A percentile compares a stretch with the other conserved stretches of the same genome.
phyloP scores from a whole-genome alignment of 176 grass and related monocot species.

The Aegilops bicornis region DNA sequence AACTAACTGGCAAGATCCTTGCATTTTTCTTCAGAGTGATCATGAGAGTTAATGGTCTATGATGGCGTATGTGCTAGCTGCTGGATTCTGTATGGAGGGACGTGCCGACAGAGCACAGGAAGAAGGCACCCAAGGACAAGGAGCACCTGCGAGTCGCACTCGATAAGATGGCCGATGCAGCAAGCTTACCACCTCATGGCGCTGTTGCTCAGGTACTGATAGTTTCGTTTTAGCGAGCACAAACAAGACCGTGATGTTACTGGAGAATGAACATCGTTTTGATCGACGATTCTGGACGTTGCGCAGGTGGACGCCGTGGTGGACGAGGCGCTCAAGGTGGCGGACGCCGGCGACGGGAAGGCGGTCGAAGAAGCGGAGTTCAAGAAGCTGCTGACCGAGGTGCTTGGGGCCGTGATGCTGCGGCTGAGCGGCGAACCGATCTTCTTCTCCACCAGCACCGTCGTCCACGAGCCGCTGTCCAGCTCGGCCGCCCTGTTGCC shows the following conservation, averaged over 20 bases:
- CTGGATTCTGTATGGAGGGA: constrained; percentile 67
- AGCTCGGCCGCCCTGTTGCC: constrained; percentile 31
- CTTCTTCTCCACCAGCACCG: constrained; percentile 63
- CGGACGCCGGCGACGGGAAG: constrained; percentile 29
- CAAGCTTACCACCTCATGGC: constrained; percentile 54
- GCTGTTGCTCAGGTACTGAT: constrained; percentile 47
- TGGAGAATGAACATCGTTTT: background rate
- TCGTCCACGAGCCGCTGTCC: constrained; percentile 67
- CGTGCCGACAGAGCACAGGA: constrained; percentile 23
- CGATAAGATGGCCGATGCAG: constrained; percentile 60
- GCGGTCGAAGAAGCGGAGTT: constrained; percentile 47
- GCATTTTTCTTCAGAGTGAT: too few relatives aligned
- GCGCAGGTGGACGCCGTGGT: constrained; percentile 62
- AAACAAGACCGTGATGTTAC: background rate
- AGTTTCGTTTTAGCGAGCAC: background rate
- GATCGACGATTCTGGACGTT: background rate
- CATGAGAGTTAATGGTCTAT: background rate
- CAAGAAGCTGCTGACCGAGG: constrained; percentile 66
- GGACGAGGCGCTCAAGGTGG: constrained; percentile 46
- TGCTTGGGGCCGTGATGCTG: constrained; percentile 62
- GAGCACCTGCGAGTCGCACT: constrained; percentile 50
- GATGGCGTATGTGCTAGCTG: constrained; percentile 36
- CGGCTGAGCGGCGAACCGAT: constrained; percentile 53
- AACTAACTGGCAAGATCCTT: too few relatives aligned
- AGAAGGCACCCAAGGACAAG: constrained; percentile 54